Evolutionary conservation across 768 basidiomycete genomes (phyloP), one percentile per base, ranked within the genome.

Genomic region (Galerina sulciceps): DNA sequence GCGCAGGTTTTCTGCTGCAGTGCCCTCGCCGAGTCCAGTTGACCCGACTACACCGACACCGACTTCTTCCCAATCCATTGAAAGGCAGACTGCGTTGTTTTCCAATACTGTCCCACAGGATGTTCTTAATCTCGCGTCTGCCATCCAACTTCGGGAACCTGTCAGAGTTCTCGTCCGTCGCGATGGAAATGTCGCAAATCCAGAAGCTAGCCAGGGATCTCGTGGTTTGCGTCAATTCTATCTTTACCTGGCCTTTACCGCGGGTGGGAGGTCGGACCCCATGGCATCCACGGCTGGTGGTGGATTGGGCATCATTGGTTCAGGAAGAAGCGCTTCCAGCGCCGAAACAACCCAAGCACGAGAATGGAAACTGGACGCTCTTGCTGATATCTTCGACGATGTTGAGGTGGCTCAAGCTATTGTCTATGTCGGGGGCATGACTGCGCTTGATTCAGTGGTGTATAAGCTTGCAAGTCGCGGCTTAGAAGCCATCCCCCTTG

Each of bases 101-200:
- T 96, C 94, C 37, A 99, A 99, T 72, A 99, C 97, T 2, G 96
- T 97, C 15, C 96, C 94, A 14, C 94, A 96, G 71, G 97, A 99
- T 69, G 97, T 99, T 10, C 85, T 99, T 61, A 98, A 96, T 71
- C 88, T 99, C 41, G 95, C 95, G 1, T 87, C 93, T 53, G 87
- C 91, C 4, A 94, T 99, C 57, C 92, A 97, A 68, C 85, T 99
- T 10, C 87, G 91, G 52, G 97, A 99, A 72, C 96, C 97, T 18
- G 95, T 99, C 41, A 87, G 97, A 22, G 97, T 99, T n/a, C 86
- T 99, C 17, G 97, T 99, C 20, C 86, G 97, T 52, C 84, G 96
- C 15, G 92, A 94, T 64, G 93, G 92, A 40, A 93, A 91, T 66
- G 88, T 91, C 48, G 86, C 86, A 34, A 82, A 87, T 4, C 83